Evolutionary conservation across 2,329 filamentous ascomycete genomes (phyloP), one percentile per base, ranked within the genome.

Genomic region (Cladorrhinum sp.): DNA sequence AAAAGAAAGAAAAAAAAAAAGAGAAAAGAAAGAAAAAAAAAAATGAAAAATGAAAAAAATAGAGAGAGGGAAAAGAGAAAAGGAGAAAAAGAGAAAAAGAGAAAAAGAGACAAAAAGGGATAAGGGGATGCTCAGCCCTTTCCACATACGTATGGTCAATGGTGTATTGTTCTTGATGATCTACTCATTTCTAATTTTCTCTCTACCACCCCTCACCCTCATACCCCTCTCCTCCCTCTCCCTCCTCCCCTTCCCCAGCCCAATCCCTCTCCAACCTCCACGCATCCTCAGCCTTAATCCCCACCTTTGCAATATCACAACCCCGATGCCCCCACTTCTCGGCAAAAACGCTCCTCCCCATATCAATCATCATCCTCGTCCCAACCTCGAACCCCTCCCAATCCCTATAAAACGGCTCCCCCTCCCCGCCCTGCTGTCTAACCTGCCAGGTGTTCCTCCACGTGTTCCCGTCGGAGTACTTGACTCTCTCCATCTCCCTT

Each of bases 241-340:
- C 54, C 24, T 65, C 64, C 51, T 67, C 66, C 42, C 46, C 59
- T 50, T 65, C 61, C 23, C 36, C 42, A 42, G 65, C 62, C 65
- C 65, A 65, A 52, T 68, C 64, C 60, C 58, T 62, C 57, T 67
- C 62, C 58, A 66, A 33, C 57, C 58, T 58, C 66, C 66, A 68
- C 20, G 60, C 65, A 56, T 67, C 65, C 54, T 62, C 65, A 21
- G 26, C 57, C 33, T 28, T 60, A 10, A 64, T 49, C 8, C 61
- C 62, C 48, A 57, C 57, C 53, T 21, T 52, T 23, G 54, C 63
- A 24, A 76, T 64, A 58, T 76, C 72, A 63, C 76, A 78, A 39
- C 75, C 76, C 10, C 74, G 69, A 63, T 77, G 75, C 10, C 76
- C 76, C 76, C 76, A 78, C 60, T 78, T 78, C 62, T 75, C 71